Evolutionary conservation across 2,329 filamentous ascomycete genomes (phyloP).

Genomic region (Colletotrichum destructivum): DNA sequence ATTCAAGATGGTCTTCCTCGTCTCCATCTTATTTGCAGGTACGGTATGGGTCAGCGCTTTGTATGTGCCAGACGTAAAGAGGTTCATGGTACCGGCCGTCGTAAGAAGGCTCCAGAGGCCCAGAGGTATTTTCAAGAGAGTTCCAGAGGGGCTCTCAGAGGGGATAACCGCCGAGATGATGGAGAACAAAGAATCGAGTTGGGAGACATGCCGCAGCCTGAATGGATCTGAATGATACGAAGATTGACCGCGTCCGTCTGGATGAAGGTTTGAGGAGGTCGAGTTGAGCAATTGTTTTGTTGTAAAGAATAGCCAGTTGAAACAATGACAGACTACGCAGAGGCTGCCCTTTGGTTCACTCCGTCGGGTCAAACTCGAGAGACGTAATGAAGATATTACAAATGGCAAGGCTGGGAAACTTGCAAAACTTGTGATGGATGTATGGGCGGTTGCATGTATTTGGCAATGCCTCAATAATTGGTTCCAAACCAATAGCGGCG

Average conservation of each 20-base stretch:
- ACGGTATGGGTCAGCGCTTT: slow-evolving; percentile 54
- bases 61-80: slow-evolving; percentile 59
- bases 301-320: not conserved
- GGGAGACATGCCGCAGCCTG: not conserved
- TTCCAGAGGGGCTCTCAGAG: not conserved
- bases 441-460: not conserved
- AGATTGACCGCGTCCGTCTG: not conserved
- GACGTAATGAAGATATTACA: not conserved
- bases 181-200: not conserved
- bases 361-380: not conserved
- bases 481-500: too few species aligned
- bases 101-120: slow-evolving; percentile 58
- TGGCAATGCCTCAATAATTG: not conserved
- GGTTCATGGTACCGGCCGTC: slow-evolving; percentile 59
- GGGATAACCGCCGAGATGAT: not conserved
- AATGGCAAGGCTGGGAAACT: not conserved
- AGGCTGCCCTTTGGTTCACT: not conserved
- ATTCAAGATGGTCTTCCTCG: slow-evolving; percentile 61
- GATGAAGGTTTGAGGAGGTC: not conserved
- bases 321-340: too few species aligned
- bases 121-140: not conserved
- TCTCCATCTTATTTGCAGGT: slow-evolving; percentile 56
- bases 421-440: not conserved
- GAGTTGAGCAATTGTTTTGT: not conserved
- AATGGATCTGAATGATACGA: too few species aligned